Conservation (phyloP, 2,329 filamentous ascomycete genomes). For the Paecilomyces niveus region DNA sequence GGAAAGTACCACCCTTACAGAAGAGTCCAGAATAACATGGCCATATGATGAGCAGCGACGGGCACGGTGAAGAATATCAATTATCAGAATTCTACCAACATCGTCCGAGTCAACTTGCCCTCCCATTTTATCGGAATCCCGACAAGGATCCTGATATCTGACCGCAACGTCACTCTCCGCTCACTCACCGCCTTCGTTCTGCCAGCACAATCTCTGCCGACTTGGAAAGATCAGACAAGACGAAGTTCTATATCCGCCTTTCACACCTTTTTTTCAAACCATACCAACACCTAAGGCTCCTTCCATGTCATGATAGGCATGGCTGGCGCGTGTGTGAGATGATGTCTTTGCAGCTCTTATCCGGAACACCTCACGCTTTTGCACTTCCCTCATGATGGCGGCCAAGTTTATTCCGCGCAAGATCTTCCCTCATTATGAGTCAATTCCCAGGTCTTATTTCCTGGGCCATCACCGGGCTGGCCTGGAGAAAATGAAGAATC, state of each 20-base stretch:
- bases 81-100: background rate
- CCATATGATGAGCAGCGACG: background rate
- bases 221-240: background rate
- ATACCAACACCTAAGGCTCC: background rate
- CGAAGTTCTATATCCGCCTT: background rate
- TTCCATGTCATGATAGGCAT: background rate
- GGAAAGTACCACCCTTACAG: background rate
- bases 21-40: background rate
- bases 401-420: conserved; percentile 63
- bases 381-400: conserved; percentile 11
- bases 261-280: background rate
- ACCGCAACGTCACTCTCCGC: background rate
- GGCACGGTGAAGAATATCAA: too few relatives aligned
- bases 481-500: conserved; percentile 71
- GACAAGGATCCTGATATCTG: background rate
- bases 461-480: conserved; percentile 86
- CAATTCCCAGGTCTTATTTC: conserved; percentile 84
- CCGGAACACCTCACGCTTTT: background rate
- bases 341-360: background rate
- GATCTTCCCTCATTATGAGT: conserved; percentile 64
- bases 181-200: conserved; percentile 2
- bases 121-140: background rate
- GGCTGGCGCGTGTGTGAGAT: background rate
- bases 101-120: background rate
- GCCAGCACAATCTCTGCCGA: background rate